These are phyloP conservation scores for Cyclostephanos invisitatus DNA, from an alignment of 108 stramenopile species.

Conservation along the genomic window DNA sequence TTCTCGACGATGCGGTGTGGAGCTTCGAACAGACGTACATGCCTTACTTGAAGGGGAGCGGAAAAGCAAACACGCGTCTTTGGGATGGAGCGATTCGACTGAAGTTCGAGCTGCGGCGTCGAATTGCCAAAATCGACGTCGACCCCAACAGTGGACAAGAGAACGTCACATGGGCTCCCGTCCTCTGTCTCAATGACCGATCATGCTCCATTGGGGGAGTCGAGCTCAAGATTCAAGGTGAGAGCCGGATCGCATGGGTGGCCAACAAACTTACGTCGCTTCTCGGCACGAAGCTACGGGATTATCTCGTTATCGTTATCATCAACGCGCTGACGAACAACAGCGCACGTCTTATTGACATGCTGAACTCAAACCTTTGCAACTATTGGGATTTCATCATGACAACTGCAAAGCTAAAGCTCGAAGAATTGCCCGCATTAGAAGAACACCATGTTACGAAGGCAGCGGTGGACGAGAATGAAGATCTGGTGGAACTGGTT, in stretches of 20 bases:
- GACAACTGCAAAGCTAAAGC: conserved; percentile 66
- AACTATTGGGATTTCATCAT: conserved; percentile 85
- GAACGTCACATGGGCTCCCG: conserved; percentile 73
- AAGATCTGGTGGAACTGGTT: conserved; percentile 72
- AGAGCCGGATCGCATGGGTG: conserved; percentile 77
- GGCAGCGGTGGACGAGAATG: conserved; percentile 48
- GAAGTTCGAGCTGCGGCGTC: conserved; percentile 81
- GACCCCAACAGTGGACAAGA: conserved; percentile 24
- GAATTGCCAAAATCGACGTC: conserved; percentile 29
- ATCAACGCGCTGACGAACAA: conserved; percentile 62
- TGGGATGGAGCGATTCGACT: conserved; percentile 78
- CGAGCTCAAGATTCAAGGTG: conserved; percentile 77
- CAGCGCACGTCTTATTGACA: conserved; percentile 81
- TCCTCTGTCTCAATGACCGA: conserved; percentile 82
- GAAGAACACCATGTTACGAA: conserved; percentile 61
- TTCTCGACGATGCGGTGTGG: conserved; percentile 82
- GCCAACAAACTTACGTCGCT: conserved; percentile 81
- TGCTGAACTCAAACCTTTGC: conserved; percentile 66
- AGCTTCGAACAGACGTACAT: conserved; percentile 92
- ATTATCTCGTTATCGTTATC: conserved; percentile 80
- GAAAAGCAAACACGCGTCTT: conserved; percentile 74
- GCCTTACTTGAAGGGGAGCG: conserved; percentile 86
- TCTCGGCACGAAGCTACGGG: conserved; percentile 74
- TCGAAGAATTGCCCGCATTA: conserved; percentile 61
- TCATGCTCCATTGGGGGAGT: conserved; percentile 75